Conservation (phyloP, 495 filamentous ascomycete species). For the Xylaria telfairii region DNA sequence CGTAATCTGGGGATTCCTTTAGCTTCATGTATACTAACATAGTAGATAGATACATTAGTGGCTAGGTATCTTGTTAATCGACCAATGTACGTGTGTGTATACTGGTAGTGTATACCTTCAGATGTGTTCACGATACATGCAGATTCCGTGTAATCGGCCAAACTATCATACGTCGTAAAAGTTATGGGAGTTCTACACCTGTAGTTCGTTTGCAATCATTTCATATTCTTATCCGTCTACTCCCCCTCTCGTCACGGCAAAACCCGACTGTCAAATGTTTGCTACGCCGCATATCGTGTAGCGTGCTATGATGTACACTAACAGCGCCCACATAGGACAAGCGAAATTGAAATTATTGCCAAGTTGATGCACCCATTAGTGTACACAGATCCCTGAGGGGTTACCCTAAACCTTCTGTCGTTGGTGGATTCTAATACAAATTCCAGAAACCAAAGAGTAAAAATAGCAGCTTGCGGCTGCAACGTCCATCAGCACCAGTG, state of each 20-base stretch:
- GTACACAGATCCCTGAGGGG: neutral
- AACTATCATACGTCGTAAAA: no score
- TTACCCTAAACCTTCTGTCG: neutral
- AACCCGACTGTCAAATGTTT: neutral
- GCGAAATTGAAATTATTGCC: constrained; percentile 13
- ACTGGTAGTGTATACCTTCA: no score
- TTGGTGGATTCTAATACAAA: constrained; percentile 3
- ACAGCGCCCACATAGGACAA: neutral
- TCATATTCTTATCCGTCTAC: no score
- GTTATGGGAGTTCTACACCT: no score
- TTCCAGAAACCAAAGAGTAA: neutral
- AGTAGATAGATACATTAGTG: no score
- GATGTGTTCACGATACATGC: no score
- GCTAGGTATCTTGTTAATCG: no score
- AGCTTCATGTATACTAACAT: neutral
- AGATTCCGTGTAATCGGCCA: no score
- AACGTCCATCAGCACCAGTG: neutral
- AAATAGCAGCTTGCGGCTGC: constrained; percentile 1
- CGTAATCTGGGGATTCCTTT: neutral
- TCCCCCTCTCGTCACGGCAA: neutral
- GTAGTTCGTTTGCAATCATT: no score
- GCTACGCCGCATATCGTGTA: neutral
- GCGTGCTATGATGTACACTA: neutral
- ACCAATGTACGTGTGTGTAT: no score
- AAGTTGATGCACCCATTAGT: neutral